Evolutionary conservation across 331 rosid species (phyloP).

Genomic region (Ulmus americana): DNA sequence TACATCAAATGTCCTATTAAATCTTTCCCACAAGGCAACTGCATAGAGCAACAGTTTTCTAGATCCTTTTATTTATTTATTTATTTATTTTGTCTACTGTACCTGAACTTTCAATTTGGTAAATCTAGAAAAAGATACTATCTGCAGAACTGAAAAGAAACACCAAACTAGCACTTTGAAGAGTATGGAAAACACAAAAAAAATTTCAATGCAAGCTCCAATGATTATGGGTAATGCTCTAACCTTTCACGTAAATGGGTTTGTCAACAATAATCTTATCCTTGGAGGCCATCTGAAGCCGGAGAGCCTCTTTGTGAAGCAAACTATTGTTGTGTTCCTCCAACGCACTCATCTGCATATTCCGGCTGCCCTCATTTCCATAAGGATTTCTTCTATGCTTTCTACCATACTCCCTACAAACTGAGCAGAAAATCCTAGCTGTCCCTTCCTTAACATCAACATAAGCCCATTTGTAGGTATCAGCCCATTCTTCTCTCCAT

Average conservation of each 20-base stretch:
- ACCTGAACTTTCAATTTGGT: no score
- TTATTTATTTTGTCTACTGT: no score
- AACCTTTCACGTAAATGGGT: constrained; percentile 91
- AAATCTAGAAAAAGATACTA: no score
- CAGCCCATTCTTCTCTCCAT: constrained; percentile 99
- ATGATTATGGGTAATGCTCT: constrained; percentile 22
- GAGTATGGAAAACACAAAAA: not conserved
- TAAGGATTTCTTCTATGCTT: constrained; percentile 99
- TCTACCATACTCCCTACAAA: constrained; percentile 92
- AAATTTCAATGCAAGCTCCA: constrained; percentile 5
- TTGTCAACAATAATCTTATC: constrained; percentile 79
- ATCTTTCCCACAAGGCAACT: no score
- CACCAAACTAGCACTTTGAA: not conserved
- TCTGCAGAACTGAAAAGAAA: not conserved
- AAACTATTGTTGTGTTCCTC: constrained; percentile 96
- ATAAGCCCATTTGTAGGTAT: constrained; percentile 97
- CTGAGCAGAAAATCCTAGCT: constrained; percentile 91
- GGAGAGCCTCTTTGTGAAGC: constrained; percentile 99
- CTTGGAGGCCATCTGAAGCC: constrained; percentile 94
- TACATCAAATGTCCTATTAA: no score
- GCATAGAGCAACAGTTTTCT: no score
- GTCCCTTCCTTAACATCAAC: constrained; percentile 96
- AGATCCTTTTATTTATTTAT: no score
- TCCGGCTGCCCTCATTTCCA: constrained; percentile 98
- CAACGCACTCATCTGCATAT: constrained; percentile 99